Evolutionary conservation across 345 rosid species (phyloP).

Genomic region (Heritiera fomes): DNA sequence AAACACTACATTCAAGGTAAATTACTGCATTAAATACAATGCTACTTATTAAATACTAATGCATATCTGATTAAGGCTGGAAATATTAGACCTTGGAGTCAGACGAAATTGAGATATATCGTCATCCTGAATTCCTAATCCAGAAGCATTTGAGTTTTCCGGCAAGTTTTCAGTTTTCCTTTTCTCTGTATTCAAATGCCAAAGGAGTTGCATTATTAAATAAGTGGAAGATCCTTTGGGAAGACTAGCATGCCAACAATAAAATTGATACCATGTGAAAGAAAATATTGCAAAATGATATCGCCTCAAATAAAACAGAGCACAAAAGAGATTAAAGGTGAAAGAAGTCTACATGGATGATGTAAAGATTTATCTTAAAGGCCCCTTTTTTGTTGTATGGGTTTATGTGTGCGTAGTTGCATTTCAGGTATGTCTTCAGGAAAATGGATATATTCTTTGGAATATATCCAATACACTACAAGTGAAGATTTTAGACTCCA

Average conservation of each 20-base stretch:
- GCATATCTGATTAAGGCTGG: neutral
- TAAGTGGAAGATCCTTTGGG: constrained; percentile 1
- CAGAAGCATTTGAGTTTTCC: neutral
- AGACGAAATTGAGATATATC: neutral
- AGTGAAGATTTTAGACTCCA: too few species aligned
- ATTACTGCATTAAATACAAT: neutral
- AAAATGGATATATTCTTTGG: neutral
- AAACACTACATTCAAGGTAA: neutral
- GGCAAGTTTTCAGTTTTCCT: neutral
- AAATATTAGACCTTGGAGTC: neutral
- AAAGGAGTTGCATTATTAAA: neutral
- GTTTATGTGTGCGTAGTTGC: neutral
- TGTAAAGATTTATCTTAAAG: neutral
- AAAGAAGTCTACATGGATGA: neutral
- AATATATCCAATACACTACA: too few species aligned
- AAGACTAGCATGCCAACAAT: neutral
- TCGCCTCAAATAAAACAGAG: neutral
- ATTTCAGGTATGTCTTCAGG: neutral
- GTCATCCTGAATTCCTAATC: neutral
- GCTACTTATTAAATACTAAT: neutral
- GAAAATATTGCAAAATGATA: neutral
- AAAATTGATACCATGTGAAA: neutral
- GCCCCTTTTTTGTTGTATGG: neutral
- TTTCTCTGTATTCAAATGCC: neutral
- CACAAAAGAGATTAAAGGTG: neutral